Percentiles rank a stretch among this genome's conserved stretches.
phyloP scores from a whole-genome alignment of 2,329 filamentous ascomycete species.

The Aspergillus spinulosporus region DNA sequence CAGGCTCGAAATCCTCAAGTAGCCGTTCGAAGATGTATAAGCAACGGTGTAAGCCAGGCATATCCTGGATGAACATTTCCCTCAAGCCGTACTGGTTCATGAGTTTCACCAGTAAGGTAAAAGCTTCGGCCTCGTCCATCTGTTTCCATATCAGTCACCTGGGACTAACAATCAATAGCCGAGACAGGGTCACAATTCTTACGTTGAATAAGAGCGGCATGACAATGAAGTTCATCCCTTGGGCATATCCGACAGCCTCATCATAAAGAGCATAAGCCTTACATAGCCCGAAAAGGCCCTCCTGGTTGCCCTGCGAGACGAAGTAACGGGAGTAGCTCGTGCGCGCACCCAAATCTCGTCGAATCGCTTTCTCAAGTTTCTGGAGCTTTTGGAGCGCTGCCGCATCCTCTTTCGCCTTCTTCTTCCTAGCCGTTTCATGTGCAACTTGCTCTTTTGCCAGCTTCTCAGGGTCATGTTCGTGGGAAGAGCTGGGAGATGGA shows the following conservation, averaged over 20 bases:
- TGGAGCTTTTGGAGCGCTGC: slow-evolving; percentile 71
- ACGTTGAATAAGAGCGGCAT: slow-evolving; percentile 96
- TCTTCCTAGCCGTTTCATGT: slow-evolving; percentile 67
- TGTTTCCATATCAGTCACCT: slow-evolving; percentile 34
- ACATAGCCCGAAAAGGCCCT: slow-evolving; percentile 90
- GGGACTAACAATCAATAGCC: background rate
- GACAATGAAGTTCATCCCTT: slow-evolving; percentile 97
- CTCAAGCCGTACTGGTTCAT: slow-evolving; percentile 97
- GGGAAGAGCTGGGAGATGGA: slow-evolving; percentile 56
- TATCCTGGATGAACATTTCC: slow-evolving; percentile 90
- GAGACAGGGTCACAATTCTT: slow-evolving; percentile 37
- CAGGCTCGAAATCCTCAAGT: slow-evolving; percentile 89
- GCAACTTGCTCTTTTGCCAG: slow-evolving; percentile 65
- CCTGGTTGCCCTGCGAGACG: slow-evolving; percentile 84
- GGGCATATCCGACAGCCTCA: slow-evolving; percentile 90
- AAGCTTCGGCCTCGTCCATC: slow-evolving; percentile 98
- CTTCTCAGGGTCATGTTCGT: slow-evolving; percentile 65
- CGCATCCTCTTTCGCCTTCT: slow-evolving; percentile 75
- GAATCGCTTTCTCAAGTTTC: slow-evolving; percentile 89
- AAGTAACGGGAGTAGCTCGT: slow-evolving; percentile 98
- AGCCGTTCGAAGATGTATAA: slow-evolving; percentile 94
- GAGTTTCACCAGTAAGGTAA: slow-evolving; percentile 84
- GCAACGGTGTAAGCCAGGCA: slow-evolving; percentile 91
- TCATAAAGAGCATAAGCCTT: slow-evolving; percentile 97
- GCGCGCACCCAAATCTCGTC: slow-evolving; percentile 82